phyloP scores from a whole-genome alignment of 75 land plant species.

The Pinus tabuliformis region DNA sequence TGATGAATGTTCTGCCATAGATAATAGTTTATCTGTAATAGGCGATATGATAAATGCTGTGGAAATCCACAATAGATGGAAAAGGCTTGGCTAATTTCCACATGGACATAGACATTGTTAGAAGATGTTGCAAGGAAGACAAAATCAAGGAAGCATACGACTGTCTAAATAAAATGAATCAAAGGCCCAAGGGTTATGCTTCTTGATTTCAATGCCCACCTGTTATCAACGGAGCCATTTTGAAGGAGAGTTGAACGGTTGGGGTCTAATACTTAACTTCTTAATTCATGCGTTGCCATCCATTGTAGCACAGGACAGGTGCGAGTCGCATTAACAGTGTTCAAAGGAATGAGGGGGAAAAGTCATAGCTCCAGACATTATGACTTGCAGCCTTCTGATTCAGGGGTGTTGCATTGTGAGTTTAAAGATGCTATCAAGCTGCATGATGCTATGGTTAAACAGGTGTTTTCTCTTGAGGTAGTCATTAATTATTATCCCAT shows the following conservation, averaged over 20 bases:
- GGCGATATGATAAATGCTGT: constrained; percentile 24
- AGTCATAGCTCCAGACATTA: constrained; percentile 29
- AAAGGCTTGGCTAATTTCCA: constrained; percentile 24
- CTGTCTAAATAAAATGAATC: constrained; percentile 14
- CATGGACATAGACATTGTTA: constrained; percentile 22
- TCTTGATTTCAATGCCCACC: constrained; percentile 19
- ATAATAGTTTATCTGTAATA: constrained; percentile 13
- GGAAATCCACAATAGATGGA: constrained; percentile 18
- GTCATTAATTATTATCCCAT: constrained; percentile 37
- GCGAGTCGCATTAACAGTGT: constrained; percentile 16
- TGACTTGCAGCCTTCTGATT: constrained; percentile 58
- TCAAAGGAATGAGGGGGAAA: constrained; percentile 28
- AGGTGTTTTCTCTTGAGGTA: constrained; percentile 24
- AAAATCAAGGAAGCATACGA: constrained; percentile 23
- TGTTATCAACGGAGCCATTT: constrained; percentile 31
- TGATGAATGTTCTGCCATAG: constrained; percentile 21
- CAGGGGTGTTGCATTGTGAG: constrained; percentile 32
- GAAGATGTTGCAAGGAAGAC: constrained; percentile 18
- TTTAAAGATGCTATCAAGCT: constrained; percentile 19
- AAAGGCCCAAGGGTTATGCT: constrained; percentile 15
- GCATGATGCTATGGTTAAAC: constrained; percentile 19
- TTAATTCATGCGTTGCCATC: no score
- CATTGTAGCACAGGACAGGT: constrained; percentile 39
- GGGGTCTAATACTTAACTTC: constrained; percentile 24
- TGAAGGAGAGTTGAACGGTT: constrained; percentile 31